Evolutionary conservation across 441 rosid genomes (phyloP), one percentile per base, ranked within the genome.

Genomic region (Codiaeum variegatum): DNA sequence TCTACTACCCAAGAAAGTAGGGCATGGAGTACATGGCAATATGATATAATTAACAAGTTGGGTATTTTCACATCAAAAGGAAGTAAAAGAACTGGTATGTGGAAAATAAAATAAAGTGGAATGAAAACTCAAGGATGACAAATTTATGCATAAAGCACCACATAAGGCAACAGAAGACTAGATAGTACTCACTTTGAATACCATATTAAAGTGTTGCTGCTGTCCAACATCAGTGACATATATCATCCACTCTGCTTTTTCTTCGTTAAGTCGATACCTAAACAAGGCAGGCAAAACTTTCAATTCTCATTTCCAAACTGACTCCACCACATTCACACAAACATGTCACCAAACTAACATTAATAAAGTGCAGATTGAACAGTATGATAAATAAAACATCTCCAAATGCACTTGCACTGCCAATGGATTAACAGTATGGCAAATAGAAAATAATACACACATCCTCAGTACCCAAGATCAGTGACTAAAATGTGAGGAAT

Each of bases 151-250:
- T 31, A 18, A 49, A 71, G 23, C 54, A 40, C 47, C 1, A 74
- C 4, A 62, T 0, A 73, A 75, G 3, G 62, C 10, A 13, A 77
- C 36, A 67, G 8, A 38, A 61, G 36, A 60, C 62, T 29, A 10
- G 21, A 70, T 68, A 38, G 78, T 64, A 73, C 92, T 52, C 77
- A 91, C 98, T 76, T 86, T 91, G 86, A 94, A 94, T 40, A 92
- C 71, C 98, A 90, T 94, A 73, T 87, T 87, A 75, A 92, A 94
- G 76, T 94, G 98, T 75, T 86, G 91, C 77, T 91, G 91, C 84
- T 94, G 98, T 70, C 98, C 99, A 72, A 86, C 96, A 88, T 94
- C 99, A 38, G 99, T 94, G 47, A 92, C 90, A 81, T 94, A 94
- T 70, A 91, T 87, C 69, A 94, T 92, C 99, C 98, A 91, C 73